Conservation (phyloP, 2,329 filamentous ascomycete species). For the Aspergillus awamori region DNA sequence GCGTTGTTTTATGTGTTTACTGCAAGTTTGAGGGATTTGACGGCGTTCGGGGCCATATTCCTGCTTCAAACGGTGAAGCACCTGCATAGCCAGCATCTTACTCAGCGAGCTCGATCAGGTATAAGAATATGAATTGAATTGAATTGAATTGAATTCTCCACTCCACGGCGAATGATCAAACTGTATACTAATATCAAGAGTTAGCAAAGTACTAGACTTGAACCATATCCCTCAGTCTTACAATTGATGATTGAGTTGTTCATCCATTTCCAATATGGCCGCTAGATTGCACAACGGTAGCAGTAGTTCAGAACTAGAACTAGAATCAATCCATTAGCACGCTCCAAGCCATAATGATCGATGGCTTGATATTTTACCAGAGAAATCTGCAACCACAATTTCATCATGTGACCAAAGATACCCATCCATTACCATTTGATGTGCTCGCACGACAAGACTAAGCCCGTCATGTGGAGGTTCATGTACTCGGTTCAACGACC, state of each 20-base stretch:
- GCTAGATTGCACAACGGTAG: no score
- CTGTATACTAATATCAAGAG: no score
- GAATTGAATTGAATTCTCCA: background rate
- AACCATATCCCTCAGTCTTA: no score
- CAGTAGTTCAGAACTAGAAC: no score
- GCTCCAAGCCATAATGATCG: no score
- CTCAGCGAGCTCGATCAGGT: background rate
- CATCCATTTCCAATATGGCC: no score
- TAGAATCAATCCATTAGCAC: no score
- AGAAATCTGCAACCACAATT: constrained; percentile 99
- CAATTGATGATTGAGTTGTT: no score
- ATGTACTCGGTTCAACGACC: constrained; percentile 92
- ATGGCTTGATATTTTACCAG: no score
- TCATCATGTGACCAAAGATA: constrained; percentile 99
- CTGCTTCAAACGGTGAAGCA: background rate
- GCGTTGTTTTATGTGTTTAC: background rate
- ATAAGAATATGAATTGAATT: background rate
- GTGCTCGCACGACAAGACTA: constrained; percentile 91
- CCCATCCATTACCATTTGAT: constrained; percentile 99
- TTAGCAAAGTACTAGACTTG: no score
- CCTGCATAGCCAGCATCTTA: background rate
- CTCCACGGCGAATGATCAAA: no score
- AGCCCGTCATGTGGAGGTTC: constrained; percentile 98
- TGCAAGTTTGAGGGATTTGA: background rate
- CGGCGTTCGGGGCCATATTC: background rate